A percentile compares a stretch with the other conserved stretches of the same genome.
Evolutionary conservation across 768 basidiomycete genomes (phyloP).

Genomic region (Leucocoprinus sp.): DNA sequence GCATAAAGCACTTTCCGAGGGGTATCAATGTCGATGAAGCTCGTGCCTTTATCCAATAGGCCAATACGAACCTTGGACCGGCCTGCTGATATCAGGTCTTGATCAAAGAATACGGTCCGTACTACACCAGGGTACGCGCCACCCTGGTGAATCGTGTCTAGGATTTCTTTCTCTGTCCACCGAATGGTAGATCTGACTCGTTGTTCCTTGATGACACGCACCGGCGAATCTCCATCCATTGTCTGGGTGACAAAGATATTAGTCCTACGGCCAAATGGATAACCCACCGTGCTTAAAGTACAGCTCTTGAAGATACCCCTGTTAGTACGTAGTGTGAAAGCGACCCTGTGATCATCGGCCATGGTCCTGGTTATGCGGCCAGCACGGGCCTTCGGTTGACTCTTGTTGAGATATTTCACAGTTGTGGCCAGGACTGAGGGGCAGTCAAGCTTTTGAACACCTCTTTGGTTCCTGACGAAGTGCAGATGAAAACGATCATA

Average conservation of each 20-base stretch:
- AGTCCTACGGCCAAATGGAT: not conserved
- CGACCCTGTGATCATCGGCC: too few species aligned
- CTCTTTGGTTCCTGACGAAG: not conserved
- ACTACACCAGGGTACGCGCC: not conserved
- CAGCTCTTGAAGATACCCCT: not conserved
- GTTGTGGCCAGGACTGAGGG: not conserved
- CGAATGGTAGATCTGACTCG: not conserved
- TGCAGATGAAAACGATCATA: not conserved
- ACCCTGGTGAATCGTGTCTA: not conserved
- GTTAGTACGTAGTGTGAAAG: too few species aligned
- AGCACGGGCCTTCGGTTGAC: not conserved
- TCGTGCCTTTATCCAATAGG: not conserved
- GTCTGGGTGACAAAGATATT: not conserved
- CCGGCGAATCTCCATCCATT: not conserved
- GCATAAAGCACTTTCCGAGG: conserved; percentile 1
- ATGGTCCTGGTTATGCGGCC: not conserved
- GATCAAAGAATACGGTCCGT: not conserved
- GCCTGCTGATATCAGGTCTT: too few species aligned
- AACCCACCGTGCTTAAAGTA: not conserved
- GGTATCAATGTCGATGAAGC: not conserved
- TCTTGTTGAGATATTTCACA: not conserved
- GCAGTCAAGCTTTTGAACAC: too few species aligned
- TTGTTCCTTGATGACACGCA: conserved; percentile 1
- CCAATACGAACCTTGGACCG: not conserved
- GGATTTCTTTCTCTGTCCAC: not conserved